Percentiles rank a stretch among this genome's conserved stretches.
Evolutionary conservation across 495 filamentous ascomycete species (phyloP).

Genomic region (Pyronema domesticum): DNA sequence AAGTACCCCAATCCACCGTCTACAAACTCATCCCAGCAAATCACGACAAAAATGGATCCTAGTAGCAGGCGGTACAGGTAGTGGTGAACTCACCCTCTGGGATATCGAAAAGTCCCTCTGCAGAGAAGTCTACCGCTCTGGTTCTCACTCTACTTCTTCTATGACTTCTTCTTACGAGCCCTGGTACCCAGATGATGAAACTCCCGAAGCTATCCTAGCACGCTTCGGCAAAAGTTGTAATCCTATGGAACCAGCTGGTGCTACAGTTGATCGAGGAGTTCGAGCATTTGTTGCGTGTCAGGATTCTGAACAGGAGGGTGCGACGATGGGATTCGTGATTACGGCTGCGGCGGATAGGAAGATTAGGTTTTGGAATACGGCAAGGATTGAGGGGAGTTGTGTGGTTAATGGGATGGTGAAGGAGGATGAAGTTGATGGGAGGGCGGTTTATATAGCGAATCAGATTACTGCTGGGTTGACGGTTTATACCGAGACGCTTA

Average conservation of each 20-base stretch:
- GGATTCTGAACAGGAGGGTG: slow-evolving; percentile 34
- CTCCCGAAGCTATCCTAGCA: slow-evolving; percentile 69
- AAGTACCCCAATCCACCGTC: slow-evolving; percentile 60
- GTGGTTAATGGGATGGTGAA: slow-evolving; percentile 62
- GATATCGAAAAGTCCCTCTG: slow-evolving; percentile 82
- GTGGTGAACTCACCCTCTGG: slow-evolving; percentile 90
- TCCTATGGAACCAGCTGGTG: slow-evolving; percentile 26
- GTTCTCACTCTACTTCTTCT: slow-evolving; percentile 34
- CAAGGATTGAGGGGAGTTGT: slow-evolving; percentile 49
- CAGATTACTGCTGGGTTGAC: slow-evolving; percentile 36
- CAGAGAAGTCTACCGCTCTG: slow-evolving; percentile 68
- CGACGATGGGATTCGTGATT: slow-evolving; percentile 45
- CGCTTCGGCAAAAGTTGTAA: slow-evolving; percentile 64
- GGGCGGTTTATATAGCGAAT: no score
- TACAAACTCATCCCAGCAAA: slow-evolving; percentile 59
- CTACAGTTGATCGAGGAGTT: slow-evolving; percentile 37
- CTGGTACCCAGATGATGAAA: slow-evolving; percentile 80
- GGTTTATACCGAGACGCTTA: slow-evolving; percentile 53
- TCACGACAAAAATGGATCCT: slow-evolving; percentile 64
- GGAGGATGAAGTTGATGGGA: slow-evolving; percentile 32
- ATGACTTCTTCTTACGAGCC: slow-evolving; percentile 56
- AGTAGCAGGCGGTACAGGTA: slow-evolving; percentile 71
- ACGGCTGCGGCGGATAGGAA: slow-evolving; percentile 80
- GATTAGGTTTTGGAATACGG: slow-evolving; percentile 81
- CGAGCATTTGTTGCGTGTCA: slow-evolving; percentile 40